Conservation (phyloP, 192 early-diverging fungal genomes). For the Backusella macrospora region DNA sequence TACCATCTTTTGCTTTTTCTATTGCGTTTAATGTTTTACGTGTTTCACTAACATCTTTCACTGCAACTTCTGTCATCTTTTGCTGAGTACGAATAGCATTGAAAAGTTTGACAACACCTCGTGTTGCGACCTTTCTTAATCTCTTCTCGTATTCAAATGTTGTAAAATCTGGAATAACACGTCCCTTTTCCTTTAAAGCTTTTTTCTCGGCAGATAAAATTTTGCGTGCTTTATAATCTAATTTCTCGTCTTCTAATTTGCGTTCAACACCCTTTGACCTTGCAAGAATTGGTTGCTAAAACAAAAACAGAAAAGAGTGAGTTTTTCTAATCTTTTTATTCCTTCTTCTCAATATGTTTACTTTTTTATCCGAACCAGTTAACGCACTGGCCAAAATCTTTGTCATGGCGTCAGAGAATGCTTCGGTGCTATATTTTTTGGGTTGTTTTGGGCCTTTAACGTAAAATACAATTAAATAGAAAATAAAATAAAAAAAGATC, state of each 20-base stretch:
- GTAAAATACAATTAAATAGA: neutral
- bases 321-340: constrained; percentile 9
- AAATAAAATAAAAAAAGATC: neutral
- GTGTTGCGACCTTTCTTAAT: constrained; percentile 87
- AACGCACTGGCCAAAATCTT: constrained; percentile 63
- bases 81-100: constrained; percentile 92
- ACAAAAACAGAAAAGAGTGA: constrained; percentile 28
- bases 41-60: constrained; percentile 56
- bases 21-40: constrained; percentile 43
- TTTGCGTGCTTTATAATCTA: constrained; percentile 84
- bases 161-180: constrained; percentile 73
- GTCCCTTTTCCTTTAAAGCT: constrained; percentile 62
- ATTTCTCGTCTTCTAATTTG: constrained; percentile 81
- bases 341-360: neutral
- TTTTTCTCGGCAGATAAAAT: constrained; percentile 75
- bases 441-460: constrained; percentile 21
- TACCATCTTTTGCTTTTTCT: constrained; percentile 50
- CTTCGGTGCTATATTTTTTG: constrained; percentile 55
- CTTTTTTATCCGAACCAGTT: constrained; percentile 44
- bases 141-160: constrained; percentile 87
- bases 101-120: constrained; percentile 93
- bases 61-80: constrained; percentile 69
- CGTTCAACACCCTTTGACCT: constrained; percentile 79
- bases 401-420: constrained; percentile 68
- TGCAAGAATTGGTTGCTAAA: constrained; percentile 77